Percentiles rank a stretch among this genome's conserved stretches.
phyloP scores from a whole-genome alignment of 371 early-diverging fungal genomes.

The Synchytrium microbalum region DNA sequence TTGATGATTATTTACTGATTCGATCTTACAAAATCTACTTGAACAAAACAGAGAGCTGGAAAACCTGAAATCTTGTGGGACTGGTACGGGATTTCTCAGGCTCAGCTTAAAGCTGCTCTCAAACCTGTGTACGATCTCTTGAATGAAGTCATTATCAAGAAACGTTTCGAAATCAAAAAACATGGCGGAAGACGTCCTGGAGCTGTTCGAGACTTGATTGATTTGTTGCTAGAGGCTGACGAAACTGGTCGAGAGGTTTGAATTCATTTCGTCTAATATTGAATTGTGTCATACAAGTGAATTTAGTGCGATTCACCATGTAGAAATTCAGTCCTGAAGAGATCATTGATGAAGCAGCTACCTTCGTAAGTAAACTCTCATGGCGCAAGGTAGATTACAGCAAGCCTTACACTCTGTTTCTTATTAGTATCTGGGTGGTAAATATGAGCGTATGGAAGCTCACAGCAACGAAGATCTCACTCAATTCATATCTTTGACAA shows the following conservation, averaged over 20 bases:
- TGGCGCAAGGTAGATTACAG: too few species aligned
- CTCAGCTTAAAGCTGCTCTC: not conserved
- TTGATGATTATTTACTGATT: too few species aligned
- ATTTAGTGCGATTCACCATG: not conserved
- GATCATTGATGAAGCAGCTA: not conserved
- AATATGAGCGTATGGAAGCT: not conserved
- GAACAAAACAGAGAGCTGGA: not conserved
- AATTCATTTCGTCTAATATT: not conserved
- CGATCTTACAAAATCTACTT: too few species aligned
- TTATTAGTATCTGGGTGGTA: not conserved
- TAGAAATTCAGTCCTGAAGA: not conserved
- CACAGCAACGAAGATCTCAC: too few species aligned
- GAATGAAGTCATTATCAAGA: not conserved
- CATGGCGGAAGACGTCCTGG: not conserved
- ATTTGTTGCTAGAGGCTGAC: not conserved
- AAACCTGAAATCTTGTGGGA: not conserved
- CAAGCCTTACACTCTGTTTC: too few species aligned
- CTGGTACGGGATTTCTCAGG: not conserved
- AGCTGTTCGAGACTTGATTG: not conserved
- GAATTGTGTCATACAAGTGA: not conserved
- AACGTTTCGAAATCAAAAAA: not conserved
- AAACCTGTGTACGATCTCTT: not conserved
- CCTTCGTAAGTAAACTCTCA: not conserved
- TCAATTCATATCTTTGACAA: slow-evolving; percentile 14
- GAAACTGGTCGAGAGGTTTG: not conserved